phyloP scores from a whole-genome alignment of 2,329 filamentous ascomycete genomes.

The Aspergillus pseudotamarii region DNA sequence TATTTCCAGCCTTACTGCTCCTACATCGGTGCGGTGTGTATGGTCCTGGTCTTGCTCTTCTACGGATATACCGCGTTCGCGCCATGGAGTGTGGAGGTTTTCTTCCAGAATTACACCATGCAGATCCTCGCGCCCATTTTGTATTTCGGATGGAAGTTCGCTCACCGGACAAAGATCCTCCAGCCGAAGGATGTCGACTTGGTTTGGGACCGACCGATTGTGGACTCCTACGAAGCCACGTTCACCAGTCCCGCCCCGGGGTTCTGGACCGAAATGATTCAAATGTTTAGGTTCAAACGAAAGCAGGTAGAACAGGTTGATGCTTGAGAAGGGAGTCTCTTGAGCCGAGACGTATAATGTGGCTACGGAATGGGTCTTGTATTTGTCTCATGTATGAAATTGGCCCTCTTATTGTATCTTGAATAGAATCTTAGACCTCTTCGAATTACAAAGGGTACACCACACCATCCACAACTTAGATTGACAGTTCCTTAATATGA shows the following conservation, averaged over 20 bases:
- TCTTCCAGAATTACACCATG: conserved; percentile 70
- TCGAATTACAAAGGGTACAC: no score
- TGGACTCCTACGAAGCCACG: not conserved
- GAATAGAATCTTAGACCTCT: no score
- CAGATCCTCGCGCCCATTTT: conserved; percentile 67
- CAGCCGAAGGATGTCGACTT: conserved; percentile 62
- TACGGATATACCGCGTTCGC: conserved; percentile 72
- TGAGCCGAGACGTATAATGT: not conserved
- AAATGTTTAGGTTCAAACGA: not conserved
- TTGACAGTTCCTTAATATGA: no score
- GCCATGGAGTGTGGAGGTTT: conserved; percentile 65
- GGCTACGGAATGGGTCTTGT: not conserved
- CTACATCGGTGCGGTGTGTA: conserved; percentile 64
- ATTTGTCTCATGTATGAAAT: no score
- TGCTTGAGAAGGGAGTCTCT: not conserved
- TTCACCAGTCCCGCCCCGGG: not conserved
- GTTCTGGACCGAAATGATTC: not conserved
- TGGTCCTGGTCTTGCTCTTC: conserved; percentile 69
- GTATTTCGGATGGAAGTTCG: conserved; percentile 68
- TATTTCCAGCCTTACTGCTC: conserved; percentile 70
- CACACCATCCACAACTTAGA: no score
- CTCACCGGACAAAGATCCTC: conserved; percentile 61
- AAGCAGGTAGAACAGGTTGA: not conserved
- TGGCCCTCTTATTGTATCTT: no score
- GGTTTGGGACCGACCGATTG: not conserved